Percentiles rank a stretch among this genome's conserved stretches.
phyloP scores from a whole-genome alignment of 108 stramenopile species.

The Fragilariopsis cylindrus region DNA sequence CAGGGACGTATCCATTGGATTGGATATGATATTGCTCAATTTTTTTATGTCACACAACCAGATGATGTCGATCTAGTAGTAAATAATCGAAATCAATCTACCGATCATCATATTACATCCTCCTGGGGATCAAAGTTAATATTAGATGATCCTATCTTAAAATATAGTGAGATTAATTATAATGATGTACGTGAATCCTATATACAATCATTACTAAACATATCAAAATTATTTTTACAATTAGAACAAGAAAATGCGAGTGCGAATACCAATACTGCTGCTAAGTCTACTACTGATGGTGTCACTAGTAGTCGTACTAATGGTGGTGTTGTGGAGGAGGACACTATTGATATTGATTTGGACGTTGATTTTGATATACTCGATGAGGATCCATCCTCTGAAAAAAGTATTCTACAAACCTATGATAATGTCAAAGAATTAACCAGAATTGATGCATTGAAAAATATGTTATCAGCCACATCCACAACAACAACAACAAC shows the following conservation, averaged over 20 bases:
- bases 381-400: slow-evolving; percentile 14
- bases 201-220: slow-evolving; percentile 1
- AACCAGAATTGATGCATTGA: background rate
- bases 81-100: background rate
- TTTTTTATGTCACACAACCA: slow-evolving; percentile 44
- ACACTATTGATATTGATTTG: too few species aligned
- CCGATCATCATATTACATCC: background rate
- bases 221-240: slow-evolving; percentile 1
- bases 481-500: too few species aligned
- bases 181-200: background rate
- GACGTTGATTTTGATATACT: background rate
- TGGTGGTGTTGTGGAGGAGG: too few species aligned
- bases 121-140: background rate
- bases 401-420: slow-evolving; percentile 11
- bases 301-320: too few species aligned
- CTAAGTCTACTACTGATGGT: background rate
- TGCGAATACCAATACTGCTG: background rate
- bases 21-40: slow-evolving; percentile 41
- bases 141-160: background rate
- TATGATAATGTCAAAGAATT: slow-evolving; percentile 5
- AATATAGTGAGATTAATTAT: background rate
- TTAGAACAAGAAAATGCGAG: background rate
- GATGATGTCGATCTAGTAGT: slow-evolving; percentile 7
- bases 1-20: slow-evolving; percentile 45
- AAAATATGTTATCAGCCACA: background rate